Evolutionary conservation across 1,284 basidiomycete genomes (phyloP).

Genomic region (Farysia itapuensis): DNA sequence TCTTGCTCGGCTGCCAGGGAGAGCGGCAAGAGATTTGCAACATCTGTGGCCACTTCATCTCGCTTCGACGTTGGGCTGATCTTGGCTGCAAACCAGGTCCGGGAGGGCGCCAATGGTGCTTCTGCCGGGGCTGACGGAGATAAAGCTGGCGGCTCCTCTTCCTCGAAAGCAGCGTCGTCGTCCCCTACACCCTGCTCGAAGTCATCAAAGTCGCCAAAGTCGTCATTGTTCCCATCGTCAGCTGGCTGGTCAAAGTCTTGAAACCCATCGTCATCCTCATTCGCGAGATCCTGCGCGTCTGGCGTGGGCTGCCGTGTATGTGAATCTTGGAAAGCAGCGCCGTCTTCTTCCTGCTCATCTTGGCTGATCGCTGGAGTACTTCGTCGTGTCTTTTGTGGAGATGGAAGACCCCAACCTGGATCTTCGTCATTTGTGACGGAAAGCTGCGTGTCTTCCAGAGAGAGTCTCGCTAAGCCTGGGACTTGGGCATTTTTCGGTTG

Average conservation of each 20-base stretch:
- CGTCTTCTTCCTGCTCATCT: constrained; percentile 1
- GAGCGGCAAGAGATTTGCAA: constrained; percentile 14
- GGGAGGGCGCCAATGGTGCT: constrained; percentile 2
- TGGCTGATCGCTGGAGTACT: constrained; percentile 14
- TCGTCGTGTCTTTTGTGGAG: constrained; percentile 10
- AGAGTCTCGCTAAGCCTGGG: too few species aligned
- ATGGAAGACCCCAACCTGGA: constrained; percentile 23
- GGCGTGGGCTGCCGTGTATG: background rate
- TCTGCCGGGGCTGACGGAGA: background rate
- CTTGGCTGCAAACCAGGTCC: constrained; percentile 13
- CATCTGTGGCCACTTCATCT: constrained; percentile 6
- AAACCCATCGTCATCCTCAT: background rate
- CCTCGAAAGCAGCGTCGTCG: constrained; percentile 11
- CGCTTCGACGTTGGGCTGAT: constrained; percentile 18
- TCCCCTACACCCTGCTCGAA: constrained; percentile 25
- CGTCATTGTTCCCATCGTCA: constrained; percentile 12
- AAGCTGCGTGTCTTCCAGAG: too few species aligned
- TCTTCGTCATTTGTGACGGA: constrained; percentile 23
- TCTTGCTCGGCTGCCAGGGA: constrained; percentile 19
- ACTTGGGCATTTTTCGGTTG: too few species aligned
- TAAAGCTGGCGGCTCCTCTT: background rate
- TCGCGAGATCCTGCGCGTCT: background rate
- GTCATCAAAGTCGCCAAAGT: constrained; percentile 42
- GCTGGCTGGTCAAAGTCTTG: constrained; percentile 33
- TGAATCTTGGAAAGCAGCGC: constrained; percentile 15